Evolutionary conservation across 176 grass and related monocot species (phyloP).

Genomic region (Cymbopogon citratus): DNA sequence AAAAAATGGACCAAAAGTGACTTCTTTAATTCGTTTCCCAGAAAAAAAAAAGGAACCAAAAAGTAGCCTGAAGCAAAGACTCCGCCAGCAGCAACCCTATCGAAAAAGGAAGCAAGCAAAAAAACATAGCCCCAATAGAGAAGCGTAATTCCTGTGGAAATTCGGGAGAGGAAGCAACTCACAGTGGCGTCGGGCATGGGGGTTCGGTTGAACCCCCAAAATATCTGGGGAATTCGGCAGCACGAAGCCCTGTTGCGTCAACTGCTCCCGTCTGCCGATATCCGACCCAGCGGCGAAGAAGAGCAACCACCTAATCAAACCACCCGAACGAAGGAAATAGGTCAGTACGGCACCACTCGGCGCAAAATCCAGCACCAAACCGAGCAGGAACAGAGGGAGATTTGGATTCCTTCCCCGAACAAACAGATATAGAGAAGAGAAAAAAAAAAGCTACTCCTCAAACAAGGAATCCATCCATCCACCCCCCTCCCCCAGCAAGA

Average conservation of each 20-base stretch:
- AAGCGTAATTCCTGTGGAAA: not conserved
- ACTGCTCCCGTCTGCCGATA: slow-evolving; percentile 1
- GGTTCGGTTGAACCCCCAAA: not conserved
- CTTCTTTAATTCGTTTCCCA: not conserved
- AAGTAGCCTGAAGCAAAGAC: not conserved
- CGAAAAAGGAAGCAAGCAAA: slow-evolving; percentile 7
- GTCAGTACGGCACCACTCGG: not conserved
- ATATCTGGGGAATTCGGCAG: not conserved
- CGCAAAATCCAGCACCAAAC: not conserved
- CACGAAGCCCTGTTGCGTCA: not conserved
- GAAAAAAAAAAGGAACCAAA: not conserved
- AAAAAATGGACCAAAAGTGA: not conserved
- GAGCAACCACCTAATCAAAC: slow-evolving; percentile 11
- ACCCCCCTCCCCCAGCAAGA: not conserved
- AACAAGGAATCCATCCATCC: slow-evolving; percentile 16
- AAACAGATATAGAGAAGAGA: not conserved
- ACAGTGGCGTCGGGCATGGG: slow-evolving; percentile 22
- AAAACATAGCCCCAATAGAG: not conserved
- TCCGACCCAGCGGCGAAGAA: not conserved
- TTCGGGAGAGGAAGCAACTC: slow-evolving; percentile 10
- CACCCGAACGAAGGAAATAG: not conserved
- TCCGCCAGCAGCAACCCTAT: not conserved
- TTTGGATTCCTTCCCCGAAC: not conserved
- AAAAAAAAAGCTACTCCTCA: not conserved
- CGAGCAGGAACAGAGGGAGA: not conserved